These are phyloP conservation scores for Cucurbita ficifolia DNA, from an alignment of 306 rosid genomes.

Conservation along the genomic window DNA sequence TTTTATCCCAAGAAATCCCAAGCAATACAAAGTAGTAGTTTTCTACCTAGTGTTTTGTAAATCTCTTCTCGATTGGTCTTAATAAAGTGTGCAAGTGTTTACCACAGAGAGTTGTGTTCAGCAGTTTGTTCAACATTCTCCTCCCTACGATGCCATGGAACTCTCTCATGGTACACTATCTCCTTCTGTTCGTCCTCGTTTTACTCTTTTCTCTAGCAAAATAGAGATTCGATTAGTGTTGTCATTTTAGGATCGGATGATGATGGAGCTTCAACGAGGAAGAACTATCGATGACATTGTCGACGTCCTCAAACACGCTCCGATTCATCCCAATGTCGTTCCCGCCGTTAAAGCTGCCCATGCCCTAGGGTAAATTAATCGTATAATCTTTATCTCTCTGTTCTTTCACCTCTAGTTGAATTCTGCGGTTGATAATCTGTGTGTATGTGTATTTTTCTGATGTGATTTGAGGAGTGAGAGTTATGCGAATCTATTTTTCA, in stretches of 20 bases:
- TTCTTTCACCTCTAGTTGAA: background rate
- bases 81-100: no score
- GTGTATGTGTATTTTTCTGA: background rate
- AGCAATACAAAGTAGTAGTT: no score
- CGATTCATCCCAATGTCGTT: constrained; percentile 39
- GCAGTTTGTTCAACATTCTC: background rate
- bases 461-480: constrained; percentile 10
- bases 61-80: no score
- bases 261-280: constrained; percentile 52
- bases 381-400: background rate
- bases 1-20: no score
- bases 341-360: constrained; percentile 54
- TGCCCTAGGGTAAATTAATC: constrained; percentile 28
- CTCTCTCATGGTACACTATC: background rate
- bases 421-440: background rate
- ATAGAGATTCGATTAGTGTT: background rate
- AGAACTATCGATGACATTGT: constrained; percentile 35
- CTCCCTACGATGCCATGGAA: constrained; percentile 8
- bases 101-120: no score
- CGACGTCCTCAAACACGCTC: constrained; percentile 31
- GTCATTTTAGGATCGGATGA: constrained; percentile 47
- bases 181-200: background rate
- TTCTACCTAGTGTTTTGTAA: no score
- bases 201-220: background rate
- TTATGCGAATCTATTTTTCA: constrained; percentile 2